Evolutionary conservation across 1,284 basidiomycete genomes (phyloP).

Genomic region (Melampsora larici-populina): DNA sequence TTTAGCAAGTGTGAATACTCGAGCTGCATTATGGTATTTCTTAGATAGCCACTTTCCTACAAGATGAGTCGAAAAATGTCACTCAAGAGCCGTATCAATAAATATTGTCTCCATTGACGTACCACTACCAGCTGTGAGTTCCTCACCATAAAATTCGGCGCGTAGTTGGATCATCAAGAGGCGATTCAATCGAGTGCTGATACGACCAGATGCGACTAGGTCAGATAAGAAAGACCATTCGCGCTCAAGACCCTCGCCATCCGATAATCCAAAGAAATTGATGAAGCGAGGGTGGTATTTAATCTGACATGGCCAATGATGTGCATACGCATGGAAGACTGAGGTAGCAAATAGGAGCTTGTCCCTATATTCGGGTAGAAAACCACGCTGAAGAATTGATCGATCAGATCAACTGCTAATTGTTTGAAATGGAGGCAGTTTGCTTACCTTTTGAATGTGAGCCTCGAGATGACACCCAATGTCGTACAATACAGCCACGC

Average conservation of each 20-base stretch:
- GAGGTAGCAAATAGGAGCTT: constrained; percentile 14
- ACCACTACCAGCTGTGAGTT: not conserved
- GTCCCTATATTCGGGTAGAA: not conserved
- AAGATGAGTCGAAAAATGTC: not conserved
- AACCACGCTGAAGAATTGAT: not conserved
- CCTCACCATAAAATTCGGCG: not conserved
- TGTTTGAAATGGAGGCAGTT: not conserved
- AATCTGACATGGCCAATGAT: no score
- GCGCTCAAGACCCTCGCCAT: no score
- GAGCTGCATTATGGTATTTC: constrained; percentile 6
- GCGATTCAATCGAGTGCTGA: not conserved
- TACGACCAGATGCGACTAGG: constrained; percentile 1
- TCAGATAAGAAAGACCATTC: constrained; percentile 29
- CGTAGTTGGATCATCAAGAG: not conserved
- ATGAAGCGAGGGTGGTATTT: no score
- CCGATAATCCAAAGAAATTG: no score
- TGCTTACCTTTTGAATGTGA: constrained; percentile 22
- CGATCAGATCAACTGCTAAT: not conserved
- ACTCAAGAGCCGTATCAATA: not conserved
- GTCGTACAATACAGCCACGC: not conserved
- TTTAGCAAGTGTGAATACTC: not conserved
- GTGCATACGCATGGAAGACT: no score
- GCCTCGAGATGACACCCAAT: constrained; percentile 31
- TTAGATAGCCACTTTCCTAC: constrained; percentile 5
- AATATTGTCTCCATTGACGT: not conserved